Conservation (phyloP, 352 stramenopile genomes). For the Pelagophyceae sp. region DNA sequence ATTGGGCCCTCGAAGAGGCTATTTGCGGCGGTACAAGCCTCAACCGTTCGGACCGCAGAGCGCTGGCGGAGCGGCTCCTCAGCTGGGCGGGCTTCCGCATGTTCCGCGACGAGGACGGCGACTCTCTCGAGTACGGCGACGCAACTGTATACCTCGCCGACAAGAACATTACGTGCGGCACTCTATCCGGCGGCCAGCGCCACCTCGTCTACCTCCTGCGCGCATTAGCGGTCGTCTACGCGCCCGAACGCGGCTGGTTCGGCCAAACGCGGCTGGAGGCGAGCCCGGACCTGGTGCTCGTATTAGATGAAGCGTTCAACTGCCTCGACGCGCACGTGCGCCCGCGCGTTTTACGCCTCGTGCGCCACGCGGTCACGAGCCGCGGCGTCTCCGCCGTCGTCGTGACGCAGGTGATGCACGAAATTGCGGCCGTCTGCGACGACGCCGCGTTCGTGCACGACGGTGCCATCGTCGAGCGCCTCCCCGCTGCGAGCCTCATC, state of each 20-base stretch:
- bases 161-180: neutral
- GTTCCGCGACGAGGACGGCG: neutral
- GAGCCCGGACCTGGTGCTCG: neutral
- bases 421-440: constrained; percentile 13
- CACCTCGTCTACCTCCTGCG: constrained; percentile 18
- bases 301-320: constrained; percentile 15
- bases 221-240: neutral
- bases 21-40: neutral
- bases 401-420: constrained; percentile 5
- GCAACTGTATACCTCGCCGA: neutral
- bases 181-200: constrained; percentile 11
- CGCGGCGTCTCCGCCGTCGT: neutral
- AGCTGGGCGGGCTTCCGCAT: constrained; percentile 12
- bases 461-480: neutral
- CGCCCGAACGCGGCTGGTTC: neutral
- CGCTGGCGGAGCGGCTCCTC: constrained; percentile 8
- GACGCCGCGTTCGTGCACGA: neutral
- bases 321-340: constrained; percentile 12
- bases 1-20: neutral
- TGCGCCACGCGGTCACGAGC: neutral
- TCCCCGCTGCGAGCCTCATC: neutral
- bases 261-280: neutral
- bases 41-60: neutral
- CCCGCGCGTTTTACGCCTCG: neutral
- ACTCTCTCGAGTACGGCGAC: neutral